phyloP scores from a whole-genome alignment of 805 yeast genomes.

The Kodamaea fukazawae region DNA sequence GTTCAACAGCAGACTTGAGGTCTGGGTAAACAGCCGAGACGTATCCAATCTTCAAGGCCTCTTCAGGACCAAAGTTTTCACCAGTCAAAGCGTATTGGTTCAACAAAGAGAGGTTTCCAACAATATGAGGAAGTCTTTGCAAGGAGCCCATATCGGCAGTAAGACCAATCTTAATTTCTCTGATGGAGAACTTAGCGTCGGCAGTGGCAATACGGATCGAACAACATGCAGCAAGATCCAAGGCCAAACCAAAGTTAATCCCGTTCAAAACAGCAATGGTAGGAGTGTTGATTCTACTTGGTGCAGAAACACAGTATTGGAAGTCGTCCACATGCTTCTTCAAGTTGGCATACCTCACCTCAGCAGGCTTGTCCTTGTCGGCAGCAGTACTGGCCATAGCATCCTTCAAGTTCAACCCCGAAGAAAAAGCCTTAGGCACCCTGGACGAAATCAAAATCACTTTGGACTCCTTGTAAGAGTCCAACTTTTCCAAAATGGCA shows the following conservation, averaged over 20 bases:
- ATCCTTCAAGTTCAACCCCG: constrained; percentile 62
- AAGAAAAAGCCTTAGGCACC: constrained; percentile 52
- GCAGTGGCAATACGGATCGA: constrained; percentile 55
- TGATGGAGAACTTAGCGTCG: constrained; percentile 54
- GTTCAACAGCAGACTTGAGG: constrained; percentile 47
- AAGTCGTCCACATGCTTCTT: constrained; percentile 49
- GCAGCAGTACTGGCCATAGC: constrained; percentile 15
- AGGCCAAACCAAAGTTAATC: constrained; percentile 58
- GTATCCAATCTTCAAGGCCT: constrained; percentile 56
- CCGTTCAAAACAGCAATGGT: constrained; percentile 71
- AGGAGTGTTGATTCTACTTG: constrained; percentile 51
- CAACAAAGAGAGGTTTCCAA: constrained; percentile 54
- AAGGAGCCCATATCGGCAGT: constrained; percentile 79
- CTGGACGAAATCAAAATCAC: constrained; percentile 57
- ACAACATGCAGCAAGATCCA: constrained; percentile 61
- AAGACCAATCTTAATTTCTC: constrained; percentile 71
- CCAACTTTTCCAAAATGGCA: constrained; percentile 45
- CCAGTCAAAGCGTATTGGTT: constrained; percentile 65
- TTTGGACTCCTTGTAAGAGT: constrained; percentile 43
- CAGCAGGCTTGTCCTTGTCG: constrained; percentile 13
- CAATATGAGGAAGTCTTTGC: constrained; percentile 58
- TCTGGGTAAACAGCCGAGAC: constrained; percentile 46
- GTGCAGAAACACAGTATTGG: constrained; percentile 54
- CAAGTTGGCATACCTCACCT: constrained; percentile 21
- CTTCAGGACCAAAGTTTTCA: constrained; percentile 49